Conservation (phyloP, 169 alveolate genomes). For the Eimeria zaria region DNA sequence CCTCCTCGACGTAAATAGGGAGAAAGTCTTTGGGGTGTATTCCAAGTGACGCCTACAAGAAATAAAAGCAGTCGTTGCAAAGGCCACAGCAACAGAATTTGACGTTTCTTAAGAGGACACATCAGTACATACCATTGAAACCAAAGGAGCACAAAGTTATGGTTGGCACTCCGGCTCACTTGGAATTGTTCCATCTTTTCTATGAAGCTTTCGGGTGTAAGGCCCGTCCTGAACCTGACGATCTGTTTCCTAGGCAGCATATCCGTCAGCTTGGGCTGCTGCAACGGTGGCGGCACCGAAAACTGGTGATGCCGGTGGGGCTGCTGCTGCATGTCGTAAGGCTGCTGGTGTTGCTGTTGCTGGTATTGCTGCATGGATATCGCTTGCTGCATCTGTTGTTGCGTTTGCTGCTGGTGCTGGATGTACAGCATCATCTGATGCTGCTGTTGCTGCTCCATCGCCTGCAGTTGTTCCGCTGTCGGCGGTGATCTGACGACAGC, state of each 20-base stretch:
- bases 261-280: slow-evolving; percentile 70
- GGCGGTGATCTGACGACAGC: slow-evolving; percentile 76
- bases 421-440: neutral
- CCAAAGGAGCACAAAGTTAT: neutral
- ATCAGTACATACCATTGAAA: neutral
- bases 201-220: slow-evolving; percentile 79
- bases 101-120: neutral
- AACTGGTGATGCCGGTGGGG: slow-evolving; percentile 28
- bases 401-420: slow-evolving; percentile 61
- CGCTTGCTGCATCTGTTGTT: slow-evolving; percentile 13
- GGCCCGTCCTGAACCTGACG: slow-evolving; percentile 80
- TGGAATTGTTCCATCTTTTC: slow-evolving; percentile 82
- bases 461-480: slow-evolving; percentile 54
- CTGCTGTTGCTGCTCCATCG: slow-evolving; percentile 46
- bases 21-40: slow-evolving; percentile 81
- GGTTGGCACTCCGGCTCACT: neutral
- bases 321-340: slow-evolving; percentile 14
- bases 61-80: neutral
- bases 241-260: slow-evolving; percentile 50
- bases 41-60: slow-evolving; percentile 75
- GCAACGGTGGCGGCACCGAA: neutral
- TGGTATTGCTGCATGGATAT: slow-evolving; percentile 26
- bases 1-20: slow-evolving; percentile 79
- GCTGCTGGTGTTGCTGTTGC: slow-evolving; percentile 44
- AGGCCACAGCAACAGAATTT: neutral